Conservation (phyloP, 2,329 filamentous ascomycete species). For the Drechslerella dactyloides region DNA sequence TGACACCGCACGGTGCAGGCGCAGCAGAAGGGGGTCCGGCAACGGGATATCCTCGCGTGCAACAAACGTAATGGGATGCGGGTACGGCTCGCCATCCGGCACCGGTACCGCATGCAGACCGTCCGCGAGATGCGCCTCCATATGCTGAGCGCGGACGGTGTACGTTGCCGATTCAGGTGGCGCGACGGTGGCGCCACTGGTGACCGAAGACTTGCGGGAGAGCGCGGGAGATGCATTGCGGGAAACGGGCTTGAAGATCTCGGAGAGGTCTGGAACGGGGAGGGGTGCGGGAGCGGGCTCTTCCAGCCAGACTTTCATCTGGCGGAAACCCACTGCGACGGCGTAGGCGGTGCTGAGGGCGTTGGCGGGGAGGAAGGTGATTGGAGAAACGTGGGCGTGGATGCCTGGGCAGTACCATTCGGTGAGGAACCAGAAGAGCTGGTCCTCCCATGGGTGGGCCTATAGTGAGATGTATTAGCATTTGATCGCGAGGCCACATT, state of each 20-base stretch:
- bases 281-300: neutral
- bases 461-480: neutral
- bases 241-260: constrained; percentile 9
- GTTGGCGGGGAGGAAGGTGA: constrained; percentile 56
- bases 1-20: constrained; percentile 22
- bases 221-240: neutral
- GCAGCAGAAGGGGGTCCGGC: constrained; percentile 13
- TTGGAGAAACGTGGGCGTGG: neutral
- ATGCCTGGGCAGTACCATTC: constrained; percentile 15
- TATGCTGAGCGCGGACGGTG: constrained; percentile 13
- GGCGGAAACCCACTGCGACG: constrained; percentile 14
- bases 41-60: neutral
- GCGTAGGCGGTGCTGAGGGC: constrained; percentile 12
- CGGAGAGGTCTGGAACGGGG: neutral
- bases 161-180: constrained; percentile 6
- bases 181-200: neutral
- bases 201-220: neutral
- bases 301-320: constrained; percentile 30
- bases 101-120: constrained; percentile 1
- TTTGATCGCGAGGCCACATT: no score
- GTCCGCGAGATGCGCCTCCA: constrained; percentile 19
- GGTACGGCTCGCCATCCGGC: constrained; percentile 16
- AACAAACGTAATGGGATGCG: constrained; percentile 6
- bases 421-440: constrained; percentile 31
- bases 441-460: constrained; percentile 22